A percentile compares a stretch with the other conserved stretches of the same genome.
Evolutionary conservation across 2,329 filamentous ascomycete genomes (phyloP).

Genomic region (Botrytis fabae): DNA sequence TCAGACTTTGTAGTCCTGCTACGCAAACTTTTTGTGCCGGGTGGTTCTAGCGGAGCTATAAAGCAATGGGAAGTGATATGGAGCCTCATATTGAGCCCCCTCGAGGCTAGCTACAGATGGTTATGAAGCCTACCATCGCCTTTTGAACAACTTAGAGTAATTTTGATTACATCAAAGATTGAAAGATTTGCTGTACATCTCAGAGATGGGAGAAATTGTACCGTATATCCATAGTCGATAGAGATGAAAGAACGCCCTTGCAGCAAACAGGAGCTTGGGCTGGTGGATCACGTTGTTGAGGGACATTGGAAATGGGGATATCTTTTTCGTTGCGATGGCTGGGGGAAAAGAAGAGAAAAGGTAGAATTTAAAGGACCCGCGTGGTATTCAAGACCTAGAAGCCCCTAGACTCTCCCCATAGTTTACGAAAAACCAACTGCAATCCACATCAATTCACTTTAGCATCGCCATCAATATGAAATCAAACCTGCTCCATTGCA

Average conservation of each 20-base stretch:
- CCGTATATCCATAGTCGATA: too few relatives aligned
- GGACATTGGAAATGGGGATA: background rate
- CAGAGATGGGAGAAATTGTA: background rate
- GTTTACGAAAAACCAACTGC: background rate
- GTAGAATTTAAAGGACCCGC: background rate
- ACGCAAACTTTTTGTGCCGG: background rate
- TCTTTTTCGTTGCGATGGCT: background rate
- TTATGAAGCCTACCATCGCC: too few relatives aligned
- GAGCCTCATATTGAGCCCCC: background rate
- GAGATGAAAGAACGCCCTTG: background rate
- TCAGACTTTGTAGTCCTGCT: too few relatives aligned
- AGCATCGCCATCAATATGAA: background rate
- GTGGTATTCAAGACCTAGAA: background rate
- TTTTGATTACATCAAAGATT: background rate
- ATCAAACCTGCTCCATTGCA: constrained; percentile 1
- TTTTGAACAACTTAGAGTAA: background rate
- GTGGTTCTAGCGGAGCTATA: background rate
- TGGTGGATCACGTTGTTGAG: background rate
- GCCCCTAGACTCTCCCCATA: background rate
- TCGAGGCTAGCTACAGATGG: background rate
- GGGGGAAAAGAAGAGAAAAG: background rate
- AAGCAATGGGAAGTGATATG: background rate
- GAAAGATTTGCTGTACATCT: background rate
- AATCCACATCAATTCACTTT: background rate
- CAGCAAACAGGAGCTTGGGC: background rate